A percentile compares a stretch with the other conserved stretches of the same genome.
Evolutionary conservation across 2,329 filamentous ascomycete genomes (phyloP).

Genomic region (Cyclaneusma minus): DNA sequence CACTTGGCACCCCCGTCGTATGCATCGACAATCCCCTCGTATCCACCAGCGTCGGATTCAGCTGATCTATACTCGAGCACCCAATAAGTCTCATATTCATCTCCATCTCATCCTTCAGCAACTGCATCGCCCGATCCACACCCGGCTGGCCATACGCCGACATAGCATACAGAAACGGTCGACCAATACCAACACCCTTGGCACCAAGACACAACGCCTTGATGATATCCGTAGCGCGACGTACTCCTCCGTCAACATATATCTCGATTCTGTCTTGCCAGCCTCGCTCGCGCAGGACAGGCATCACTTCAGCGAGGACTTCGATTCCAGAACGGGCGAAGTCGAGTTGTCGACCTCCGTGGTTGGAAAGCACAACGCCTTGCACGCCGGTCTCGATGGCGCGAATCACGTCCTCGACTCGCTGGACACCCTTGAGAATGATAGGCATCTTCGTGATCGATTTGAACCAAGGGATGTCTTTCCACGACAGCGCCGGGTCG

Average conservation of each 20-base stretch:
- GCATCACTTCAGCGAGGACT: conserved; percentile 86
- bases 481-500: conserved; percentile 86
- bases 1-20: conserved; percentile 39
- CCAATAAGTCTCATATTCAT: conserved; percentile 98
- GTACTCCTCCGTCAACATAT: conserved; percentile 80
- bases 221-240: conserved; percentile 83
- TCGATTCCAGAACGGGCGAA: conserved; percentile 82
- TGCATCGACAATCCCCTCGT: conserved; percentile 52
- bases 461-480: conserved; percentile 85
- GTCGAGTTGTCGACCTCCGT: conserved; percentile 88
- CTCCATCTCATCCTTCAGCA: conserved; percentile 92
- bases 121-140: conserved; percentile 81
- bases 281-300: conserved; percentile 59
- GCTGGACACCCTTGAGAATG: conserved; percentile 89
- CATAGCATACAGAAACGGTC: conserved; percentile 95
- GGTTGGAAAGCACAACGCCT: conserved; percentile 88
- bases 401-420: conserved; percentile 83
- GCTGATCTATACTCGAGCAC: conserved; percentile 54
- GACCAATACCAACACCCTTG: conserved; percentile 80
- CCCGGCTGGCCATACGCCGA: conserved; percentile 75
- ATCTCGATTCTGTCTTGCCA: conserved; percentile 69
- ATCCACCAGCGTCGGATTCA: conserved; percentile 72
- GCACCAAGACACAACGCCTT: conserved; percentile 91
- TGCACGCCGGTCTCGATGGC: conserved; percentile 73
- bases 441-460: conserved; percentile 89